A percentile compares a stretch with the other conserved stretches of the same genome.
phyloP scores from a whole-genome alignment of 257 asterid species.

The Solanum stenotomum region DNA sequence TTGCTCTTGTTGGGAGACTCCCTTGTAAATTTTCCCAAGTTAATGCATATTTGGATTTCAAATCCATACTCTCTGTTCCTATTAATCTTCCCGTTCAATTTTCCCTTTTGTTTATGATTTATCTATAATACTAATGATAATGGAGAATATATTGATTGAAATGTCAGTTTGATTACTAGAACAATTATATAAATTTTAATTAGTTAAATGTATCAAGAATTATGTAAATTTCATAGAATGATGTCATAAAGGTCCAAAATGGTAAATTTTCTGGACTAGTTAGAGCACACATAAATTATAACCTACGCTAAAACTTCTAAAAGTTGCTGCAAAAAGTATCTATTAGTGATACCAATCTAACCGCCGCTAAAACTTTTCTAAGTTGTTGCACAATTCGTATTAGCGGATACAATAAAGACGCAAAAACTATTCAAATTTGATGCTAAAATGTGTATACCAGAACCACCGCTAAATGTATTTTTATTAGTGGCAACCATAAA shows the following conservation, averaged over 20 bases:
- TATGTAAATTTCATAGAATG: neutral
- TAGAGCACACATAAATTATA: neutral
- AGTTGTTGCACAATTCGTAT: no score
- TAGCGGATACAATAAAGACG: accelerated
- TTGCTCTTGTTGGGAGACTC: neutral
- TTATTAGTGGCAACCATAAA: no score
- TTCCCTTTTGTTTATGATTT: neutral
- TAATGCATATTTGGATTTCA: conserved; percentile 1
- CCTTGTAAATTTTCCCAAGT: neutral
- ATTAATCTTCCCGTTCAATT: neutral
- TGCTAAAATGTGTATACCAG: no score
- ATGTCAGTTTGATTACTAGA: neutral
- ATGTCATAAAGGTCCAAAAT: neutral
- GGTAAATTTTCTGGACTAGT: neutral
- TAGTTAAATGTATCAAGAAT: neutral
- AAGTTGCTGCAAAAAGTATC: neutral
- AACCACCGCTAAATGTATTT: no score
- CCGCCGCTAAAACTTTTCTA: no score
- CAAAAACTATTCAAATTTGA: no score
- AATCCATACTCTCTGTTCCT: neutral
- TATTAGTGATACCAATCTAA: neutral
- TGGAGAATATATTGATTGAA: neutral
- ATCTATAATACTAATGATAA: neutral
- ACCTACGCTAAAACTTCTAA: neutral
- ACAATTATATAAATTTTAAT: neutral